phyloP scores from a whole-genome alignment of 192 early-diverging fungal species.

The Chytriomyces sp. region DNA sequence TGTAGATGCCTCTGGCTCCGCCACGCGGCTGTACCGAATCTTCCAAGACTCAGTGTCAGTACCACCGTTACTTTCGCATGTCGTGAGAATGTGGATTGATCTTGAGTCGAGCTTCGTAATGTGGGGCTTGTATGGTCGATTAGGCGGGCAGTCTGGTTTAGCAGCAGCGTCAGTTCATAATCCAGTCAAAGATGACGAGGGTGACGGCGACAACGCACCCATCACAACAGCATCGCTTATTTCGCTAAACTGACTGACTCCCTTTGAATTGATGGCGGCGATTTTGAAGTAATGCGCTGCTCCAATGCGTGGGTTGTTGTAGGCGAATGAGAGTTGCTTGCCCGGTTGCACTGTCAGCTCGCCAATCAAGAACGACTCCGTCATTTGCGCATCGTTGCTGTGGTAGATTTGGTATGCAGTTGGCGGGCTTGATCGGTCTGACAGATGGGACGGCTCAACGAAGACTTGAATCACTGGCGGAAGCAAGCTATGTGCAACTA shows the following conservation, averaged over 20 bases:
- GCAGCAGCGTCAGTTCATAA: neutral
- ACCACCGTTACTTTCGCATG: conserved; percentile 20
- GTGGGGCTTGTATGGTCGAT: conserved; percentile 28
- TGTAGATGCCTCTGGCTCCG: neutral
- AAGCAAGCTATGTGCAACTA: neutral
- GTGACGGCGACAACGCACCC: conserved; percentile 17
- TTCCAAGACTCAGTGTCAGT: conserved; percentile 34
- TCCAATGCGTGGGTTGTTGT: conserved; percentile 28
- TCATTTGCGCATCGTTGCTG: conserved; percentile 31
- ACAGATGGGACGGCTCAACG: neutral
- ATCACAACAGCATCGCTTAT: conserved; percentile 22
- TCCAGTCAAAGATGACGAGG: neutral
- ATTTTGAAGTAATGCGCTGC: conserved; percentile 47
- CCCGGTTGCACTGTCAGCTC: conserved; percentile 21
- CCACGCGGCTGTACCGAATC: conserved; percentile 18
- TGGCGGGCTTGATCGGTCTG: conserved; percentile 19
- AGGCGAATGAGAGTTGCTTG: conserved; percentile 7
- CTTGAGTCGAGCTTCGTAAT: conserved; percentile 30
- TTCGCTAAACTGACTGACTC: conserved; percentile 34
- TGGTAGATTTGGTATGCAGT: conserved; percentile 40
- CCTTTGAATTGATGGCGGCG: conserved; percentile 41
- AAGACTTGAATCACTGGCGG: conserved; percentile 30
- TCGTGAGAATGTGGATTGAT: conserved; percentile 24
- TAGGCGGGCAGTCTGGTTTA: conserved; percentile 34
- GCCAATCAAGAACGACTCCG: conserved; percentile 35